Conservation (phyloP, 495 filamentous ascomycete species). For the Jackrogersella multiformis region DNA sequence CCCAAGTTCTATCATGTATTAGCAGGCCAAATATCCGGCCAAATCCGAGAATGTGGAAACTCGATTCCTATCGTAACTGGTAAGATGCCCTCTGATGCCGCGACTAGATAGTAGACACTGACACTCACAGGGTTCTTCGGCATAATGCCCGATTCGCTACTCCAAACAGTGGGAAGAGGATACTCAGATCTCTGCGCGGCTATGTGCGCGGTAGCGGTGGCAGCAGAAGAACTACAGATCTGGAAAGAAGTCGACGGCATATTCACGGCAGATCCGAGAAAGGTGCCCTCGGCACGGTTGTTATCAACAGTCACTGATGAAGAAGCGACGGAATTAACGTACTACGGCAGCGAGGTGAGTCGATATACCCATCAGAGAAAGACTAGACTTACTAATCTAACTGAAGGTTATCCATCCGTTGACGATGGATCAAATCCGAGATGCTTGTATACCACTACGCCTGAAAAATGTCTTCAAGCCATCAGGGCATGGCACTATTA, state of each 20-base stretch:
- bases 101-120: constrained; percentile 35
- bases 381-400: constrained; percentile 18
- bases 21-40: constrained; percentile 43
- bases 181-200: constrained; percentile 65
- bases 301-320: constrained; percentile 60
- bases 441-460: constrained; percentile 51
- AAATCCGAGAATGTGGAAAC: constrained; percentile 39
- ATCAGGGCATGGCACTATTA: constrained; percentile 49
- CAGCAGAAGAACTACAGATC: constrained; percentile 61
- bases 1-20: constrained; percentile 49
- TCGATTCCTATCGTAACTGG: constrained; percentile 48
- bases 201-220: constrained; percentile 57
- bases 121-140: constrained; percentile 60
- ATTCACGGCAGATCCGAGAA: constrained; percentile 65
- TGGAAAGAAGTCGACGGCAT: constrained; percentile 68
- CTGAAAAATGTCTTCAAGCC: constrained; percentile 56
- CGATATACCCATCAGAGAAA: background rate
- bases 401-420: constrained; percentile 53
- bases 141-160: constrained; percentile 58
- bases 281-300: constrained; percentile 60
- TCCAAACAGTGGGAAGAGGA: constrained; percentile 58
- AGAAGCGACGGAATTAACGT: constrained; percentile 64
- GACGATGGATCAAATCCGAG: constrained; percentile 56
- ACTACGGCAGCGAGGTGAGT: constrained; percentile 60
- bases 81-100: constrained; percentile 1